Base-by-base conservation (phyloP, 768 basidiomycete genomes). In the Mycena vulgaris region DNA sequence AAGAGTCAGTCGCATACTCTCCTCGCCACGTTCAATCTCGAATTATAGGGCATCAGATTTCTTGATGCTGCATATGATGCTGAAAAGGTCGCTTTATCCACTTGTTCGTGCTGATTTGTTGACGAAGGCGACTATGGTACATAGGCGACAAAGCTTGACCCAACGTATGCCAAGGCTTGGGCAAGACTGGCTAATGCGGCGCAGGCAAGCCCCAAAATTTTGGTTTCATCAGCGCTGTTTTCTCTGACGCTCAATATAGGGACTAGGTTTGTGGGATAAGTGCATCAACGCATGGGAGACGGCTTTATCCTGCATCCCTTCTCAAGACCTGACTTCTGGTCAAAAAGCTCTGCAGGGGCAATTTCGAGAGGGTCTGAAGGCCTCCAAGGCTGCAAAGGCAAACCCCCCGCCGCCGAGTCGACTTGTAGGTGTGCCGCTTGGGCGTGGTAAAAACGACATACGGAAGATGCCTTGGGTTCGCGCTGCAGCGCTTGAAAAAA, bases 131-230 rank as follows among this genome's bases (percentile, higher is more conserved):
- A n/a, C n/a, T n/a, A 27, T 19, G 2, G 6, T n/a, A 7, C 3
- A 33, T 51, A 83, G 84, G 84, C 85, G 14, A 83, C 80, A 11
- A 73, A 80, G 35, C 72, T 85, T n/a, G 84, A 86, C 69, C 80
- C 85, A 7, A 75, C 69, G 3, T 87, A 84, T 59, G 77, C 79
- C 5, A 86, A 86, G 70, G 85, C 78, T 31, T 86, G 84, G 83
- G 79, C 78, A 31, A 77, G 86, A 58, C 75, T 84, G 19, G 85
- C 80, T 17, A 75, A 79, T 25, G 84, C 79, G 25, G 47, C 66
- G 11, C 35, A 62, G 74, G 40, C 74, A 75, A 39, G 82, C 81
- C 31, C 63, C 66, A 9, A 31, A 48, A 37, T 37, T 51, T 21
- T 21, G 23, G 25, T 16, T 27, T 11, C 23, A 48, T n/a, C n/a